Evolutionary conservation across 2,329 filamentous ascomycete genomes (phyloP), one percentile per base, ranked within the genome.

Genomic region (Juglanconis sp.): DNA sequence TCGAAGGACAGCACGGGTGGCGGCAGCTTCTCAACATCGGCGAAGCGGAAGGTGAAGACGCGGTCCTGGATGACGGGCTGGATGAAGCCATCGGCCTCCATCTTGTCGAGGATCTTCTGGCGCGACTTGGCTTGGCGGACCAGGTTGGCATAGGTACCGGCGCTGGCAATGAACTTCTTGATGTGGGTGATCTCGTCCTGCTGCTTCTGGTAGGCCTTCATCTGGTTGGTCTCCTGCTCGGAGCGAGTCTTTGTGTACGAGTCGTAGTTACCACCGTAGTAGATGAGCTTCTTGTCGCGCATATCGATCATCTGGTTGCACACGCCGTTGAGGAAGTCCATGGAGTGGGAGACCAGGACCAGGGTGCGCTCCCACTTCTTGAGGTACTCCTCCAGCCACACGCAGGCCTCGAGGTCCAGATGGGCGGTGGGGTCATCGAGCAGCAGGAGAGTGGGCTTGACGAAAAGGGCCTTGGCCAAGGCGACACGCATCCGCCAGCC

Each of bases 221-320:
- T 92, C 83, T 99, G 95, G 82, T 99, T 99, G 77, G 88, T 88
- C 80, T 99, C 95, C 78, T 97, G 90, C 79, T 99, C 95, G 58
- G 85, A 79, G 64, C 94, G 87, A 56, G 94, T 98, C 90, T 98
- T 99, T 79, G 87, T 81, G 83, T 99, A 94, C 49, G 93, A 92
- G 78, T 99, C 95, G 86, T 98, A 99, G 87, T 99, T 98, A 86
- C 96, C 95, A 85, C 95, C 96, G 74, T 97, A 99, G 90, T 99
- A 99, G 66, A 93, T 78, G 69, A 99, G 89, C 75, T 89, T 81
- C 80, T 90, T 91, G 74, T 83, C 77, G 70, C 95, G 90, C 95
- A 99, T 98, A 72, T 99, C 96, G 71, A 99, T 92, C 94, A 99
- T 98, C 85, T 81, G 97, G 67, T 88, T 88, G 84, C 95, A 99